These are phyloP conservation scores for Huntiella moniliformis DNA, from an alignment of 2,329 filamentous ascomycete species.

Conservation along the genomic window DNA sequence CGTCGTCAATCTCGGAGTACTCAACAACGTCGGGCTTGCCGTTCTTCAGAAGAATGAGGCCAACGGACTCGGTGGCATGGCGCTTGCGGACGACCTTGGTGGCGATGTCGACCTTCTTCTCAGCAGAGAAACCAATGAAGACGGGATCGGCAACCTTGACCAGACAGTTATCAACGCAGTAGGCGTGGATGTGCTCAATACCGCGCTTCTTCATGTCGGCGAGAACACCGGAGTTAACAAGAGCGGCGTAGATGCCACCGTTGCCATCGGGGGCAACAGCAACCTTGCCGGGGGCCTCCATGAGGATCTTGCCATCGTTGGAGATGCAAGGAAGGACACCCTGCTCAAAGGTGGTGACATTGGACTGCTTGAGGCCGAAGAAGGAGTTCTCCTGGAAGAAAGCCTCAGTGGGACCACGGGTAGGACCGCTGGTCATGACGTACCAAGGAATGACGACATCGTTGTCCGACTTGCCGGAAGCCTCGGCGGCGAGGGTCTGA, in stretches of 20 bases:
- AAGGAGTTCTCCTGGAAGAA: constrained; percentile 83
- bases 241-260: constrained; percentile 85
- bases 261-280: constrained; percentile 95
- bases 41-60: constrained; percentile 85
- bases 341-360: constrained; percentile 90
- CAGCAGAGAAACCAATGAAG: constrained; percentile 84
- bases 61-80: constrained; percentile 86
- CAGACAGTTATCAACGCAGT: constrained; percentile 98
- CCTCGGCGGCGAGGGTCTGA: constrained; percentile 60
- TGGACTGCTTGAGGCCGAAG: constrained; percentile 72
- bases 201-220: constrained; percentile 77
- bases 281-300: constrained; percentile 78
- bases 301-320: constrained; percentile 90
- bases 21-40: constrained; percentile 94
- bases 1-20: constrained; percentile 88
- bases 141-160: constrained; percentile 93
- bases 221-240: constrained; percentile 62
- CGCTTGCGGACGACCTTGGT: constrained; percentile 99
- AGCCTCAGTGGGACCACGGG: constrained; percentile 72
- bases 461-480: constrained; percentile 28
- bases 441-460: constrained; percentile 78
- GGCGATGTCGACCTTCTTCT: constrained; percentile 79
- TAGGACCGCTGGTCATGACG: constrained; percentile 97
- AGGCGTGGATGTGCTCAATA: constrained; percentile 87
- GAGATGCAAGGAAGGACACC: constrained; percentile 92